Evolutionary conservation across 805 yeast species (phyloP), one percentile per base, ranked within the genome.

Genomic region (Yamadazyma laniorum): DNA sequence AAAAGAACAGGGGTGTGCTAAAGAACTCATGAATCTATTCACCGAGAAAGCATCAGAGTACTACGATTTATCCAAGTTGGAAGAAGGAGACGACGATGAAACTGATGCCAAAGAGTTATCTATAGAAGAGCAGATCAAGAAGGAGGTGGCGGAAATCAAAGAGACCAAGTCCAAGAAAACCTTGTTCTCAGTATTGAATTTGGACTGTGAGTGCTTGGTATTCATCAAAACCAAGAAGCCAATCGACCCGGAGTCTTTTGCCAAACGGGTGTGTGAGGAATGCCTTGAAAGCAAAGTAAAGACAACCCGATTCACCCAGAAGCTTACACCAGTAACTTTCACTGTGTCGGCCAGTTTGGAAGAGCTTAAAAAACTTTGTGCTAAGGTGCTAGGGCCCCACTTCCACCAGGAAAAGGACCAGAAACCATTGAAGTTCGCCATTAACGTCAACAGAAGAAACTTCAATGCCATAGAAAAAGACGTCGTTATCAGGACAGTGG

Each of bases 201-300:
- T 87, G 25, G 82, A 80, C 14, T 82, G 89, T 52, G 95, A 86
- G 56, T 87, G 95, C 60, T 79, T 93, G 29, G 76, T 89, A 1
- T 93, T 91, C 56, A 77, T 89, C 51, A 85, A 95, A 52, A 78
- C 89, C 1, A 77, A 84, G 50, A 74, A 67, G 47, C 96, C 97
- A 0, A 72, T 90, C 5, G 79, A 76, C 16, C 96, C 98, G 0
- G 93, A 80, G 23, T 60, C 67, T 3, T 74, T 93, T 38, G 91
- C 86, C 7, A 66, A 70, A 25, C 63, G 65, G 19, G 62, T 91
- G 2, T 84, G 95, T 56, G 52, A 72, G 26, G 87, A 85, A 29
- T 70, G 82, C 6, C 56, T 59, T 18, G 72, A 71, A 4, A 62
- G 77, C 13, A 67, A 68, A 22, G 53, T 52, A 5, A 88, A 80